A percentile compares a stretch with the other conserved stretches of the same genome.
phyloP scores from a whole-genome alignment of 1,139 yeast genomes.

The Geotrichum klebahnii region DNA sequence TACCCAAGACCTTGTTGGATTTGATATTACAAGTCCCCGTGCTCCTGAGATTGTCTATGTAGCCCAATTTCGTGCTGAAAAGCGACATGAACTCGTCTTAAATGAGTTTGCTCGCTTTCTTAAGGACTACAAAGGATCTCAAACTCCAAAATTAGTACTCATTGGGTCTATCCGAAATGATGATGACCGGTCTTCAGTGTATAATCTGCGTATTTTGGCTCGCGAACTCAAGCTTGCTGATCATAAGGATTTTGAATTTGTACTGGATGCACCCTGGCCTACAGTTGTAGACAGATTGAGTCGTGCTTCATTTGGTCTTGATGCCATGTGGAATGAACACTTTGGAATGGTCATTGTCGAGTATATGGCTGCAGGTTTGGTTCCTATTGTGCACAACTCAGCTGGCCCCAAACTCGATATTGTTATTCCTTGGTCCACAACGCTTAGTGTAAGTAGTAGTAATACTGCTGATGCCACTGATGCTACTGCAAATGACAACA shows the following conservation, averaged over 20 bases:
- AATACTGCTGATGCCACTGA: neutral
- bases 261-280: slow-evolving; percentile 71
- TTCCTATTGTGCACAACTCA: slow-evolving; percentile 88
- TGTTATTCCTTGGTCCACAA: slow-evolving; percentile 47
- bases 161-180: slow-evolving; percentile 80
- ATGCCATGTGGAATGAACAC: slow-evolving; percentile 99
- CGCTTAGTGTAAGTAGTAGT: neutral
- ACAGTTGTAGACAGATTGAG: slow-evolving; percentile 54
- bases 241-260: slow-evolving; percentile 51
- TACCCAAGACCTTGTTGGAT: slow-evolving; percentile 48
- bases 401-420: slow-evolving; percentile 93
- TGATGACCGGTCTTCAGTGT: slow-evolving; percentile 61
- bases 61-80: slow-evolving; percentile 95
- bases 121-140: slow-evolving; percentile 24
- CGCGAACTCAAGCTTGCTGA: slow-evolving; percentile 46
- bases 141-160: slow-evolving; percentile 50
- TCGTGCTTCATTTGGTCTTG: slow-evolving; percentile 71
- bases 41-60: slow-evolving; percentile 62
- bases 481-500: neutral
- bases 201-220: slow-evolving; percentile 47
- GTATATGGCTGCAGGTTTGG: slow-evolving; percentile 77
- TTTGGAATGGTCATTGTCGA: slow-evolving; percentile 98
- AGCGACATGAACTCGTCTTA: slow-evolving; percentile 73
- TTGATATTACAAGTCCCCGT: slow-evolving; percentile 37
- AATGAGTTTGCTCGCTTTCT: slow-evolving; percentile 55